Percentiles rank a stretch among this genome's conserved stretches.
Evolutionary conservation across 106 monocot species (phyloP).

Genomic region (Dendrobium huoshanense): DNA sequence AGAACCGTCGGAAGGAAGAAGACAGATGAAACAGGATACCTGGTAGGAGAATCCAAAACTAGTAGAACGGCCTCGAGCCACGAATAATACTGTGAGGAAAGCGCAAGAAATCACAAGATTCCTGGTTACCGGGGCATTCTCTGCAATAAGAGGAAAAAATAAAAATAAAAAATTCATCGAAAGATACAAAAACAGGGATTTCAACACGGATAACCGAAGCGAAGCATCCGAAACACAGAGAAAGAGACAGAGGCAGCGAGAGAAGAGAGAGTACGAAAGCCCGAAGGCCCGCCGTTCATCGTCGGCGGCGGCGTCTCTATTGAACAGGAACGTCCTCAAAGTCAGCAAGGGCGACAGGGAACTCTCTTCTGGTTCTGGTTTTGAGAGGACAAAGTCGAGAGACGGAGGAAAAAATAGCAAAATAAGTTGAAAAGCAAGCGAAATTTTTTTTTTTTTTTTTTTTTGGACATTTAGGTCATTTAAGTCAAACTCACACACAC

Average conservation of each 20-base stretch:
- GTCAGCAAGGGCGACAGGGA: background rate
- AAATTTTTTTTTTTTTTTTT: too few relatives aligned
- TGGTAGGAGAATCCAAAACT: slow-evolving; percentile 41
- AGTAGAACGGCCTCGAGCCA: slow-evolving; percentile 19
- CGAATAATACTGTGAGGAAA: slow-evolving; percentile 37
- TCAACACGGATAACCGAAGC: background rate
- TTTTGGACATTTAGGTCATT: too few relatives aligned
- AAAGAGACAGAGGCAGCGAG: background rate
- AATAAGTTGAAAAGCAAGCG: too few relatives aligned
- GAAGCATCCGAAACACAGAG: background rate
- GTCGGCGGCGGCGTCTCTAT: slow-evolving; percentile 7
- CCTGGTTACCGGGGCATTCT: slow-evolving; percentile 60
- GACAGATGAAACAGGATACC: slow-evolving; percentile 13
- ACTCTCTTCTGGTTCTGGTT: background rate
- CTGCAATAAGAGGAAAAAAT: slow-evolving; percentile 23
- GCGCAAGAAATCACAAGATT: slow-evolving; percentile 29
- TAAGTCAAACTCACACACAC: too few relatives aligned
- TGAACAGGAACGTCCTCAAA: background rate
- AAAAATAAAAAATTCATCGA: background rate
- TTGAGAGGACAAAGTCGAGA: background rate
- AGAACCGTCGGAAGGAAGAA: background rate
- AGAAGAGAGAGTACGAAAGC: slow-evolving; percentile 40
- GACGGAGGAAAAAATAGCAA: background rate
- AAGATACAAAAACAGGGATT: background rate
- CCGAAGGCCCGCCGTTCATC: slow-evolving; percentile 57